phyloP scores from a whole-genome alignment of 2,329 filamentous ascomycete species.

The Cercospora canescens region DNA sequence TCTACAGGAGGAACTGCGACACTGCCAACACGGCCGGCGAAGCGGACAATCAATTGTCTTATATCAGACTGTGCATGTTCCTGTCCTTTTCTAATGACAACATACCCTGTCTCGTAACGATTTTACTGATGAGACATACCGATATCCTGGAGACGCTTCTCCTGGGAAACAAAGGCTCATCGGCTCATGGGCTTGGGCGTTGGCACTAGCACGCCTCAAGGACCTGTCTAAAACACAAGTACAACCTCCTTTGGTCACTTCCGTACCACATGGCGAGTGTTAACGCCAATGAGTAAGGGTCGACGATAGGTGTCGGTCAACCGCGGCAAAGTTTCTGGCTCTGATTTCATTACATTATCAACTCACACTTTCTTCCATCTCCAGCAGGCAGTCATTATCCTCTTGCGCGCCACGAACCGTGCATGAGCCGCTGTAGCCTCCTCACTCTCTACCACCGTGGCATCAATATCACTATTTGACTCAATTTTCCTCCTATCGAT shows the following conservation, averaged over 20 bases:
- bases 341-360: neutral
- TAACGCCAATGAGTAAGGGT: neutral
- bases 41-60: too few species aligned
- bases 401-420: constrained; percentile 28
- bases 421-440: constrained; percentile 25
- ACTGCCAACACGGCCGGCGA: too few species aligned
- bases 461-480: constrained; percentile 28
- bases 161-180: too few species aligned
- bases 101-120: too few species aligned
- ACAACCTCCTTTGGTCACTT: neutral
- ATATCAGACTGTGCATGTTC: too few species aligned
- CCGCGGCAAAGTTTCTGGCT: neutral
- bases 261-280: neutral
- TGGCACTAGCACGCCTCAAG: too few species aligned
- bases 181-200: too few species aligned
- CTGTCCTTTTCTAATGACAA: too few species aligned
- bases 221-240: too few species aligned
- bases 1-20: too few species aligned
- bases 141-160: too few species aligned
- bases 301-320: neutral
- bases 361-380: constrained; percentile 36
- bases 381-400: constrained; percentile 31
- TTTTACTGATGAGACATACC: too few species aligned
- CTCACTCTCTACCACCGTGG: constrained; percentile 23
- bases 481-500: constrained; percentile 36